These are phyloP conservation scores for Parascedosporium putredinis DNA, from an alignment of 2,329 filamentous ascomycete species.

Conservation along the genomic window DNA sequence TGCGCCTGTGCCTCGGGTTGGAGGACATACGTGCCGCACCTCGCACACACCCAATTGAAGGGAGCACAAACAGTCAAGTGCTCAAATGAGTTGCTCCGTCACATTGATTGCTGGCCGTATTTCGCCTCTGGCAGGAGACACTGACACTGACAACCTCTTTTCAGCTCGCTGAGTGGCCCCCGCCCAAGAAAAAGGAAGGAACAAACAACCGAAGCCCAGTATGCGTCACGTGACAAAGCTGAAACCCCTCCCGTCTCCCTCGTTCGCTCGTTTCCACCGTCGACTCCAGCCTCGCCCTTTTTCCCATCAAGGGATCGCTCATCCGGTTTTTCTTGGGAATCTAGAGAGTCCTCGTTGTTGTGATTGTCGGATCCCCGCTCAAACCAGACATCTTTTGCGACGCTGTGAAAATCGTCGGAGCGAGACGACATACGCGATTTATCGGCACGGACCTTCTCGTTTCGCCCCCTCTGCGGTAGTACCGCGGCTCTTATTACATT, in stretches of 20 bases:
- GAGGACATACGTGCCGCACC: too few relatives aligned
- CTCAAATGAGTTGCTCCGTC: too few relatives aligned
- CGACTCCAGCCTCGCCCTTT: conserved; percentile 7
- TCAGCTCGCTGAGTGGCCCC: too few relatives aligned
- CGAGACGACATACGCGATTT: neutral
- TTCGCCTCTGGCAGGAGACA: conserved; percentile 1
- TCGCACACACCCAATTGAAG: too few relatives aligned
- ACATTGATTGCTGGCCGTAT: neutral
- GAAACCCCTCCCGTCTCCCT: conserved; percentile 3
- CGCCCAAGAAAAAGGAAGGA: too few relatives aligned
- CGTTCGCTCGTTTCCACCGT: neutral
- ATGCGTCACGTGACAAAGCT: conserved; percentile 1
- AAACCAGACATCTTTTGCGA: neutral
- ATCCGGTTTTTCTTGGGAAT: too few relatives aligned
- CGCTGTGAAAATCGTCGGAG: neutral
- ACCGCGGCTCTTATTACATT: neutral
- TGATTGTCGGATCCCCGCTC: neutral
- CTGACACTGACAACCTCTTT: too few relatives aligned
- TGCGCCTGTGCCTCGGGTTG: too few relatives aligned
- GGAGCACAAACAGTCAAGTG: too few relatives aligned
- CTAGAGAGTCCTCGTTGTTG: neutral
- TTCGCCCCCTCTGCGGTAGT: neutral
- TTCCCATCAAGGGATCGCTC: neutral
- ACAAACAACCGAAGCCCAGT: neutral
- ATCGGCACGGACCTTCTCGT: neutral